Evolutionary conservation across 1,284 basidiomycete species (phyloP).

Genomic region (Papiliotrema nemorosa): DNA sequence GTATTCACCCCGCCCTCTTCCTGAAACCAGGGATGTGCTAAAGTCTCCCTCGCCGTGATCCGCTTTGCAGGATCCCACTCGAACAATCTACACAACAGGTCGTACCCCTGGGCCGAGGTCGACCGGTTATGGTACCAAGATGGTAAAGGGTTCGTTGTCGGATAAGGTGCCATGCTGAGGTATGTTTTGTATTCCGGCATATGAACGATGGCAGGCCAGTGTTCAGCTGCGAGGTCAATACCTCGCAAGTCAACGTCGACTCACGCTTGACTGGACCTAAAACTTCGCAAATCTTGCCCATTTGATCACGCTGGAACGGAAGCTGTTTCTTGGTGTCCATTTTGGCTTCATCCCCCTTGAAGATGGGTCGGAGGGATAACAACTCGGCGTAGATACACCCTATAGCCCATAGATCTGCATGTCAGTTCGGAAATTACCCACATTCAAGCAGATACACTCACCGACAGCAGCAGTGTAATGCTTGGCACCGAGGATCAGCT

Average conservation of each 20-base stretch:
- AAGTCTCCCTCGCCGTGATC: slow-evolving; percentile 74
- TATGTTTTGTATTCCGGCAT: slow-evolving; percentile 86
- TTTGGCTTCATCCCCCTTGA: slow-evolving; percentile 99
- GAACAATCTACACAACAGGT: slow-evolving; percentile 77
- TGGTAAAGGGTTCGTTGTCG: slow-evolving; percentile 20
- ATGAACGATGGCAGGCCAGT: slow-evolving; percentile 81
- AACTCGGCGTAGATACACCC: slow-evolving; percentile 97
- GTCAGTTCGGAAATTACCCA: slow-evolving; percentile 5
- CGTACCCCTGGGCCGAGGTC: slow-evolving; percentile 59
- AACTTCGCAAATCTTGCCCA: slow-evolving; percentile 91
- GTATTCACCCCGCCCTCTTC: slow-evolving; percentile 48
- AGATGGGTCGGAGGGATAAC: slow-evolving; percentile 88
- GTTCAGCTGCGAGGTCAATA: slow-evolving; percentile 53
- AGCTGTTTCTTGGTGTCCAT: slow-evolving; percentile 77
- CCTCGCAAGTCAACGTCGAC: slow-evolving; percentile 16
- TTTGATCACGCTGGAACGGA: slow-evolving; percentile 91
- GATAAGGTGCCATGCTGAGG: slow-evolving; percentile 64
- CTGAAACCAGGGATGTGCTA: slow-evolving; percentile 64
- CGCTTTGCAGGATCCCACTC: slow-evolving; percentile 86
- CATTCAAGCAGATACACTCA: slow-evolving; percentile 24
- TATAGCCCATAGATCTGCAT: slow-evolving; percentile 82
- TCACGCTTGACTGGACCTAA: slow-evolving; percentile 81
- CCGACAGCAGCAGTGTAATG: slow-evolving; percentile 92
- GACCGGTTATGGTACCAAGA: slow-evolving; percentile 68
- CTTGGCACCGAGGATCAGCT: slow-evolving; percentile 87